Percentiles rank a stretch among this genome's conserved stretches.
Conservation (phyloP, 768 basidiomycete species). For the Mrakia gelida region DNA sequence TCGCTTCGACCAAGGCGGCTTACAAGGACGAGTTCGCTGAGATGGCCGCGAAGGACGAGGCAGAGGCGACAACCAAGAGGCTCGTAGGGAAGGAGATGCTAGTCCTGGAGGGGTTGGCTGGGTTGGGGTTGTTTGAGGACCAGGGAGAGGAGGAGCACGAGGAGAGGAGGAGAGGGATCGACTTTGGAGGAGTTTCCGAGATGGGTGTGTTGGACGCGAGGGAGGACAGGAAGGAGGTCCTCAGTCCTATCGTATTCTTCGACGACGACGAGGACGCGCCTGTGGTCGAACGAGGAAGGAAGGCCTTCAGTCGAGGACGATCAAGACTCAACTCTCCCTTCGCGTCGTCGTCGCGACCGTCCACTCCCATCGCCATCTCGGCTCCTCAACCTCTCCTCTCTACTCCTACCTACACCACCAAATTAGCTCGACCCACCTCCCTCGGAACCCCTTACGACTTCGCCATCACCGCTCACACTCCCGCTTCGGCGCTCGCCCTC, state of each 20-base stretch:
- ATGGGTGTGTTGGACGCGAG: neutral
- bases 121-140: neutral
- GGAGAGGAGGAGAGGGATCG: neutral
- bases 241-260: neutral
- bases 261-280: neutral
- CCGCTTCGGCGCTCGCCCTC: slow-evolving; percentile 6
- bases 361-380: neutral
- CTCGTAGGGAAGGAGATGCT: neutral
- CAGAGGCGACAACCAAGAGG: neutral
- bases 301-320: neutral
- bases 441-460: neutral
- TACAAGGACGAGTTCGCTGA: slow-evolving; percentile 17
- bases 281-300: neutral
- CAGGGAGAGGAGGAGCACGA: neutral
- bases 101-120: neutral
- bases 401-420: neutral
- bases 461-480: neutral
- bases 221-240: neutral
- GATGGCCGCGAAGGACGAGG: neutral
- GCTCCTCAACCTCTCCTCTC: neutral
- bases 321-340: neutral
- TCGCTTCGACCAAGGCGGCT: neutral
- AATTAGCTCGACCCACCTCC: neutral
- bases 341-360: neutral
- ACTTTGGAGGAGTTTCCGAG: neutral